A percentile compares a stretch with the other conserved stretches of the same genome.
phyloP scores from a whole-genome alignment of 306 rosid species.

The Prunus davidiana region DNA sequence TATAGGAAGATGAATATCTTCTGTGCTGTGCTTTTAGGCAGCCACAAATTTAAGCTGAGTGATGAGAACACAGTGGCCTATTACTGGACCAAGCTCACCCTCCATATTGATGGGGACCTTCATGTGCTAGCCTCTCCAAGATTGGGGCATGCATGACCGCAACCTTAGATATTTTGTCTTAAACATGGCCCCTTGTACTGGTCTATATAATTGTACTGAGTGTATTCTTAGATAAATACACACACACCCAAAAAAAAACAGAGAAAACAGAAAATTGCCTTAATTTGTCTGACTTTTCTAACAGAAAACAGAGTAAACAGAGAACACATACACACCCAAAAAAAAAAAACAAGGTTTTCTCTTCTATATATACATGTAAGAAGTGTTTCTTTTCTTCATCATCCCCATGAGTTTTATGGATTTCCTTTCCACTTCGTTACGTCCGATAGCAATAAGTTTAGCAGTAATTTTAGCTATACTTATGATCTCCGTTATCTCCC shows the following conservation, averaged over 20 bases:
- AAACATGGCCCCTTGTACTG: no score
- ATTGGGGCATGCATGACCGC: neutral
- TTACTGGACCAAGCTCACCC: constrained; percentile 14
- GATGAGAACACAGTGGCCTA: constrained; percentile 5
- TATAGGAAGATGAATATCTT: constrained; percentile 1
- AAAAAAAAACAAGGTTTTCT: no score
- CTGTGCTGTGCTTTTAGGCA: neutral
- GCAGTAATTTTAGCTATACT: neutral
- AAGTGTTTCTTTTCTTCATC: neutral
- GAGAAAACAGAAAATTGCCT: no score
- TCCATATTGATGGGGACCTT: constrained; percentile 19
- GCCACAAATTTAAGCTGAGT: constrained; percentile 5
- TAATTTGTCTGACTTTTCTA: no score
- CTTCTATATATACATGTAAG: neutral
- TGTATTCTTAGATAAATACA: no score
- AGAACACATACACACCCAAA: no score
- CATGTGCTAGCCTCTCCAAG: neutral
- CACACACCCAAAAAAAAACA: no score
- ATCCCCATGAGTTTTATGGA: neutral
- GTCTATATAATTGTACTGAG: no score
- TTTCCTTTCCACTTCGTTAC: neutral
- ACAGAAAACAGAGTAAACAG: no score
- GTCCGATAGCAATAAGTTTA: neutral
- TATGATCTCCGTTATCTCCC: neutral
- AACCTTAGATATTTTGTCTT: no score